Conservation (phyloP, 2,329 filamentous ascomycete genomes). For the Fusarium tjaetaba region DNA sequence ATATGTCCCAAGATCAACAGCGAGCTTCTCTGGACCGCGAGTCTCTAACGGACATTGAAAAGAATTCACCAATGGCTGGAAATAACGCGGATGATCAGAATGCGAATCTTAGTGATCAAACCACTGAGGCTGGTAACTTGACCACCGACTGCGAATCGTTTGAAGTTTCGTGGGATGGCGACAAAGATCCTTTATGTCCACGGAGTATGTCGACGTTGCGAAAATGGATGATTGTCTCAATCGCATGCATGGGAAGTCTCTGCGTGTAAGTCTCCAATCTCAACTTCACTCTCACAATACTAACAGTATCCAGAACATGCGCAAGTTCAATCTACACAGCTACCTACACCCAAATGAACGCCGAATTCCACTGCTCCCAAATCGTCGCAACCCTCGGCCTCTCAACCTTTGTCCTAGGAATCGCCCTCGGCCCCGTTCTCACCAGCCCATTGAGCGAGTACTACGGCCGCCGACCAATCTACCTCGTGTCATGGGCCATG, state of each 20-base stretch:
- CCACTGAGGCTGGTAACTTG: constrained; percentile 3
- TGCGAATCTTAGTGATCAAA: constrained; percentile 18
- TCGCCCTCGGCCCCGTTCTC: constrained; percentile 65
- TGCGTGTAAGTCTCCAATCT: constrained; percentile 14
- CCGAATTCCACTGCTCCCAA: constrained; percentile 20
- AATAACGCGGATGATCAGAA: background rate
- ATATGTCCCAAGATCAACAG: background rate
- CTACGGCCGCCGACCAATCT: constrained; percentile 80
- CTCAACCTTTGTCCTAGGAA: constrained; percentile 56
- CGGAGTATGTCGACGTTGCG: constrained; percentile 19
- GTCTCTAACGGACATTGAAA: background rate
- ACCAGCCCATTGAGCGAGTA: constrained; percentile 70
- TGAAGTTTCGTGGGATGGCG: constrained; percentile 19
- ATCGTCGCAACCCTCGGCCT: constrained; percentile 24
- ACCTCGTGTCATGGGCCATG: constrained; percentile 74
- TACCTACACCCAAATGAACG: constrained; percentile 30
- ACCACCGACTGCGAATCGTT: background rate
- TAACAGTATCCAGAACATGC: constrained; percentile 66
- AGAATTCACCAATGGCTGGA: background rate
- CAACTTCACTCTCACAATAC: rapidly evolving
- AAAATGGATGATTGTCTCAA: constrained; percentile 31
- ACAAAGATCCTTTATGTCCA: constrained; percentile 21
- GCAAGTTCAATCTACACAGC: constrained; percentile 77
- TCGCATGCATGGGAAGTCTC: constrained; percentile 21
- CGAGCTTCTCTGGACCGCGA: background rate